These are phyloP conservation scores for Spergularia azorica DNA, from an alignment of 179 eudicot species.

Conservation along the genomic window DNA sequence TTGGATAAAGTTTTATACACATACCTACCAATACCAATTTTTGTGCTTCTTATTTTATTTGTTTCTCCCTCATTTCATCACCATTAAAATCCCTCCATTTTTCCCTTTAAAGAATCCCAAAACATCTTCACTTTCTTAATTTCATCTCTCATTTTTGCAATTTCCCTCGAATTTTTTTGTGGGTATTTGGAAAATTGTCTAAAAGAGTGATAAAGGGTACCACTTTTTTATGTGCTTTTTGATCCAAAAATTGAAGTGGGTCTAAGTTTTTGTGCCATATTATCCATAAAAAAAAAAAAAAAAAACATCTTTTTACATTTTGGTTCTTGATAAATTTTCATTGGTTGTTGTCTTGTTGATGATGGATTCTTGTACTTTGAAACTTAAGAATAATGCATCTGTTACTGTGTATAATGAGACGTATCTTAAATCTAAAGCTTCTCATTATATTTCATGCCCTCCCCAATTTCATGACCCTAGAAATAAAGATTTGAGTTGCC, in stretches of 20 bases:
- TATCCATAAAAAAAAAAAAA: constrained; percentile 12
- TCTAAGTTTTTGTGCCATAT: constrained; percentile 19
- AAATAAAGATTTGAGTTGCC: constrained; percentile 15
- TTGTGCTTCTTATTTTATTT: neutral
- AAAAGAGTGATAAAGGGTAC: neutral
- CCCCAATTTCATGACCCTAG: constrained; percentile 28
- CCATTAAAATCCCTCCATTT: neutral
- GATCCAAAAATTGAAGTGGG: constrained; percentile 36
- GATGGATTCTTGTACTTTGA: constrained; percentile 62
- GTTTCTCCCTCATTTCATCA: constrained; percentile 4
- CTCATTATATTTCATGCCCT: constrained; percentile 13
- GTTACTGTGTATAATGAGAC: constrained; percentile 39
- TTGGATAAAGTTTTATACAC: constrained; percentile 21
- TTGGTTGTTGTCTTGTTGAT: neutral
- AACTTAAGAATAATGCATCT: constrained; percentile 26
- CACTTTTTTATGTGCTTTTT: constrained; percentile 16
- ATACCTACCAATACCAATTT: neutral
- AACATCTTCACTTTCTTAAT: neutral
- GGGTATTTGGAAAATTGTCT: neutral
- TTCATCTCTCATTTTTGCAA: neutral
- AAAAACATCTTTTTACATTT: neutral
- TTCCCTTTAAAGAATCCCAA: neutral
- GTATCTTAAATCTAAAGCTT: constrained; percentile 26
- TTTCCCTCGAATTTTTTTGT: neutral
- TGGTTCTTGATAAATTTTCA: neutral